A percentile compares a stretch with the other conserved stretches of the same genome.
Evolutionary conservation across 495 filamentous ascomycete genomes (phyloP).

Genomic region (Hyphodiscus hymeniophilus): DNA sequence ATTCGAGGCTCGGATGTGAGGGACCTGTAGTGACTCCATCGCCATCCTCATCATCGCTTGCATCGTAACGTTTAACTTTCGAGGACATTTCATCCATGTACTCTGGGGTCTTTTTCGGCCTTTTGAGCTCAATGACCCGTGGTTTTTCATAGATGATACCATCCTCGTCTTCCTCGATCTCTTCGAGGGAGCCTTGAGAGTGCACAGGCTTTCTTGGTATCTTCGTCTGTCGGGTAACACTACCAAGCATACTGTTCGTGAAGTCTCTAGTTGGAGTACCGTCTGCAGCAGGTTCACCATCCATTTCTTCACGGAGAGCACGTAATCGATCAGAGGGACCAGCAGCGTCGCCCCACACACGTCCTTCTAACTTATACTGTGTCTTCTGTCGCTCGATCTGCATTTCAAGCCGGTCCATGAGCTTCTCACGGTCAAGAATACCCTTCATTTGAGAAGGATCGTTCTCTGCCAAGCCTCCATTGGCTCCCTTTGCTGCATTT

Average conservation of each 20-base stretch:
- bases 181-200: conserved; percentile 34
- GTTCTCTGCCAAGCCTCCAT: conserved; percentile 44
- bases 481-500: conserved; percentile 64
- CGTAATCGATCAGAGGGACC: conserved; percentile 86
- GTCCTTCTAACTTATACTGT: conserved; percentile 94
- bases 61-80: conserved; percentile 67
- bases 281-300: conserved; percentile 41
- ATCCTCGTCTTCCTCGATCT: conserved; percentile 34
- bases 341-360: conserved; percentile 76
- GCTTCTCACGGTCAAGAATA: conserved; percentile 82
- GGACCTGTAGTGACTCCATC: conserved; percentile 71
- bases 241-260: conserved; percentile 54
- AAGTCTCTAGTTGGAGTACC: conserved; percentile 31
- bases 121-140: conserved; percentile 56
- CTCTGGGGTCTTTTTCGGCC: conserved; percentile 68
- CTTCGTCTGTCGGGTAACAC: conserved; percentile 50
- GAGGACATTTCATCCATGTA: conserved; percentile 70
- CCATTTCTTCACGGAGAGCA: conserved; percentile 92
- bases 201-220: conserved; percentile 48
- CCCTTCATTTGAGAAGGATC: conserved; percentile 79
- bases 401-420: conserved; percentile 88
- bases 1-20: conserved; percentile 68
- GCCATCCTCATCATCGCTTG: conserved; percentile 59
- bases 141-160: conserved; percentile 56
- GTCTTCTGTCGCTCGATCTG: conserved; percentile 96